phyloP scores from a whole-genome alignment of 768 basidiomycete genomes.

The Trametes coccinea region DNA sequence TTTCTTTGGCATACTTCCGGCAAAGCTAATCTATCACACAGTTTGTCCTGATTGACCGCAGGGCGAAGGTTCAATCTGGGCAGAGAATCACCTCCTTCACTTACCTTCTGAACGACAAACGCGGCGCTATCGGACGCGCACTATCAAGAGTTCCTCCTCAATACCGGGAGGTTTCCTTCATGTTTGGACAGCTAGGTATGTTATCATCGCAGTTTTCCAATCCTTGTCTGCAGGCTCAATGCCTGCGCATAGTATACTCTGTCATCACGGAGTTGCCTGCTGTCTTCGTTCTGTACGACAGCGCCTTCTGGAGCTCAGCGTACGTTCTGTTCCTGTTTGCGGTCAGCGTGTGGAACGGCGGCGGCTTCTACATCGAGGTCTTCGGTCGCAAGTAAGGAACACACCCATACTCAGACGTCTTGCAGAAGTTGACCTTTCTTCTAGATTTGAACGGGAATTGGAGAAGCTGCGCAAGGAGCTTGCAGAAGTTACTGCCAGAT shows the following conservation, averaged over 20 bases:
- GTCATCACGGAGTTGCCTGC: conserved; percentile 86
- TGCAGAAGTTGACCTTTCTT: conserved; percentile 12
- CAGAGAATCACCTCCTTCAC: conserved; percentile 90
- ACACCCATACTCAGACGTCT: not conserved
- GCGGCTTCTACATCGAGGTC: conserved; percentile 94
- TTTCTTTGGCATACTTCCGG: not conserved
- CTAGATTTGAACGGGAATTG: conserved; percentile 88
- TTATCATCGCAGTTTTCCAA: not conserved
- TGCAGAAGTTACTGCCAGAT: conserved; percentile 64
- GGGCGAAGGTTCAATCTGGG: conserved; percentile 88
- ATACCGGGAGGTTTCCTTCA: conserved; percentile 73
- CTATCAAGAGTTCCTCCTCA: conserved; percentile 60
- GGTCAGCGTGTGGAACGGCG: conserved; percentile 95
- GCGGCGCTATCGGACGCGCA: conserved; percentile 74
- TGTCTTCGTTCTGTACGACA: conserved; percentile 81
- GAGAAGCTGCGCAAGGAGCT: conserved; percentile 90
- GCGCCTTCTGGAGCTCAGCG: conserved; percentile 69
- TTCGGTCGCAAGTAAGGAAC: conserved; percentile 89
- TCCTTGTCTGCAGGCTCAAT: not conserved
- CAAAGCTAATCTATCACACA: conserved; percentile 29
- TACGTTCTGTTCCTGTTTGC: conserved; percentile 82
- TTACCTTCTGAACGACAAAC: conserved; percentile 85
- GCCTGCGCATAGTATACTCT: conserved; percentile 61
- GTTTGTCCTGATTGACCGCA: conserved; percentile 87
- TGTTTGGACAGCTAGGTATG: conserved; percentile 80